Conservation (phyloP, 495 filamentous ascomycete species). For the Melanomma pulvis-pyrius region DNA sequence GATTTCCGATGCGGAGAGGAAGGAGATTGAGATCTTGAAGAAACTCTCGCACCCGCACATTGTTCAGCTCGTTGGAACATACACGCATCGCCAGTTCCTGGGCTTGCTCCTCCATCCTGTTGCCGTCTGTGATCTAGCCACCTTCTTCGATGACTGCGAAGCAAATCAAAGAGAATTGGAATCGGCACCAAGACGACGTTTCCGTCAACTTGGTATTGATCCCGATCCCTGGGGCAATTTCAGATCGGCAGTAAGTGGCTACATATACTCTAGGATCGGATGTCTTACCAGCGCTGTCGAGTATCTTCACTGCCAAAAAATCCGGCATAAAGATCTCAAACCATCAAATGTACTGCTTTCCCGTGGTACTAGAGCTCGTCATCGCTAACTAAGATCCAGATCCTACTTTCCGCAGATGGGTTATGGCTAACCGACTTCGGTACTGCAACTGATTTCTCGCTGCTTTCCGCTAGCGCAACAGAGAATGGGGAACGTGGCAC, state of each 20-base stretch:
- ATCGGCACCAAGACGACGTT: background rate
- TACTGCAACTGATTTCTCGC: conserved; percentile 34
- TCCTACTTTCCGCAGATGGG: conserved; percentile 21
- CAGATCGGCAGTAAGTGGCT: background rate
- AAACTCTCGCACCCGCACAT: conserved; percentile 31
- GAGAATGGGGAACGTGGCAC: conserved; percentile 34
- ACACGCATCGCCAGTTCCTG: conserved; percentile 33
- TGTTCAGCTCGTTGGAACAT: conserved; percentile 29
- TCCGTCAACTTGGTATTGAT: conserved; percentile 2
- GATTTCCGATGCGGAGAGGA: conserved; percentile 25
- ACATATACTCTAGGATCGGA: conserved; percentile 17
- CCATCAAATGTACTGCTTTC: conserved; percentile 8
- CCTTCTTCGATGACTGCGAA: conserved; percentile 31
- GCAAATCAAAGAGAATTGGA: background rate
- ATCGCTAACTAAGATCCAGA: too few relatives aligned
- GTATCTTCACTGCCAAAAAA: conserved; percentile 28
- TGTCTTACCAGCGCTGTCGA: conserved; percentile 24
- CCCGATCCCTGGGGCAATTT: background rate
- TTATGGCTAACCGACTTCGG: conserved; percentile 37
- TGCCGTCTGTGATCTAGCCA: conserved; percentile 31
- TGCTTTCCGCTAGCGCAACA: conserved; percentile 25
- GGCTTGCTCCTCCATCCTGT: conserved; percentile 33
- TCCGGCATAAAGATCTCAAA: conserved; percentile 37
- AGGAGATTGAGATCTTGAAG: conserved; percentile 34
- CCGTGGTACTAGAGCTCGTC: too few relatives aligned